These are phyloP conservation scores for Penicillium crustosum DNA, from an alignment of 2,329 filamentous ascomycete species.

Conservation along the genomic window DNA sequence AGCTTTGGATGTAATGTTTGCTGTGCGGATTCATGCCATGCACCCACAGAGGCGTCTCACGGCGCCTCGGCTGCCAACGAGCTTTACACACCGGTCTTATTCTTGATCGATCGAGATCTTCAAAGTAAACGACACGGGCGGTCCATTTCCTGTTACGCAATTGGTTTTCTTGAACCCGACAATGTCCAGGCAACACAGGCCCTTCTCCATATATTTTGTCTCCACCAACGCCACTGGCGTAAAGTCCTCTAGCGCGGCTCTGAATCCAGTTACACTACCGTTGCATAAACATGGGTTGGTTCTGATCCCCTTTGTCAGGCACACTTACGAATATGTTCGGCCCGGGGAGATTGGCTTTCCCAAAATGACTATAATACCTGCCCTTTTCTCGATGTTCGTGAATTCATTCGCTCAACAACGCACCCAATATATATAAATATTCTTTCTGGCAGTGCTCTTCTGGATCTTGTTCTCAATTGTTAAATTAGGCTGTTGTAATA, in stretches of 20 bases:
- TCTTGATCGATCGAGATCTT: constrained; percentile 24
- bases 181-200: constrained; percentile 8
- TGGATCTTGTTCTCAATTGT: background rate
- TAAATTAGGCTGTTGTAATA: constrained; percentile 5
- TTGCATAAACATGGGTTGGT: constrained; percentile 16
- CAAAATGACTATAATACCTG: constrained; percentile 5
- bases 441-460: background rate
- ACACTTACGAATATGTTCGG: constrained; percentile 15
- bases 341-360: constrained; percentile 4
- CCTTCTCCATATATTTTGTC: constrained; percentile 13
- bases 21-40: constrained; percentile 9
- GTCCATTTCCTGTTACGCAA: constrained; percentile 9
- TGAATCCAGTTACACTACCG: constrained; percentile 19
- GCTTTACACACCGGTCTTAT: constrained; percentile 7
- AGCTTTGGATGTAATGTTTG: constrained; percentile 9
- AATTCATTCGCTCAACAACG: background rate
- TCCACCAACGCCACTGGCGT: constrained; percentile 18
- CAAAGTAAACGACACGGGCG: constrained; percentile 6
- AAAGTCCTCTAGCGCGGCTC: constrained; percentile 27
- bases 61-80: constrained; percentile 11
- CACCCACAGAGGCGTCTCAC: constrained; percentile 15
- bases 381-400: background rate
- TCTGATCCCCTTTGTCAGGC: constrained; percentile 22
- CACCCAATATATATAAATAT: background rate
- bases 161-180: constrained; percentile 10